Base-by-base conservation (phyloP, 768 basidiomycete species). In the Leucosporidium scottii region DNA sequence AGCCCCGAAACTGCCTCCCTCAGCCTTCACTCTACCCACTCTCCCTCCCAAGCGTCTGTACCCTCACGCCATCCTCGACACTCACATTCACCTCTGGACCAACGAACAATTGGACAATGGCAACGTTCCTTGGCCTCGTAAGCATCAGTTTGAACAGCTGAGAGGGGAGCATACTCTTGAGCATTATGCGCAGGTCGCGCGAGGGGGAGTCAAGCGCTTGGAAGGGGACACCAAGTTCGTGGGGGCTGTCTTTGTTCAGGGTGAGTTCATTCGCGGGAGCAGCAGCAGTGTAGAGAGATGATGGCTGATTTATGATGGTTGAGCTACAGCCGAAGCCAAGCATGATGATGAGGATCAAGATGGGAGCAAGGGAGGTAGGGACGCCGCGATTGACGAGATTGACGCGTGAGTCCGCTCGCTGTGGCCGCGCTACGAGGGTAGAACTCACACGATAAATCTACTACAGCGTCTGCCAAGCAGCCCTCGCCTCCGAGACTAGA, bases 171-270 rank as follows among this genome's bases (percentile, higher is more conserved):
- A 44, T 44, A 44, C 39, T 8, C 15, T 44, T 6, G 10, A 15
- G 39, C 8, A 44, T 10, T 44, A 44, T 44, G 10, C 7, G 39
- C 6, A 44, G 39, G 39, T 44, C 8, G 39, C 15, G 2, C 6
- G 15, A 44, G 39, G 39, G 8, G 39, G 39, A 44, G 39, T 44
- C 8, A 13, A 44, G 39, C 7, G 13, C 7, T 10, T 44, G 10
- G 39, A 13, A 2, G 10, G 10, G 15, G 15, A 15, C 6, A 3
- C 15, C 2, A 17, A 3, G 47, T 53, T 50, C 15, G 39, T 4
- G 4, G 71, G 71, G 0, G 53, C 66, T 4, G 65, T 68, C 15
- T 72, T 53, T 23, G 65, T 72, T 0, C 71, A 72, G 39, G 66
- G 57, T 68, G 61, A n/a, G 70, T 59, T 9, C 34, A 1, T 17